Conservation (phyloP, 2,329 filamentous ascomycete genomes). For the Nakataea oryzae region DNA sequence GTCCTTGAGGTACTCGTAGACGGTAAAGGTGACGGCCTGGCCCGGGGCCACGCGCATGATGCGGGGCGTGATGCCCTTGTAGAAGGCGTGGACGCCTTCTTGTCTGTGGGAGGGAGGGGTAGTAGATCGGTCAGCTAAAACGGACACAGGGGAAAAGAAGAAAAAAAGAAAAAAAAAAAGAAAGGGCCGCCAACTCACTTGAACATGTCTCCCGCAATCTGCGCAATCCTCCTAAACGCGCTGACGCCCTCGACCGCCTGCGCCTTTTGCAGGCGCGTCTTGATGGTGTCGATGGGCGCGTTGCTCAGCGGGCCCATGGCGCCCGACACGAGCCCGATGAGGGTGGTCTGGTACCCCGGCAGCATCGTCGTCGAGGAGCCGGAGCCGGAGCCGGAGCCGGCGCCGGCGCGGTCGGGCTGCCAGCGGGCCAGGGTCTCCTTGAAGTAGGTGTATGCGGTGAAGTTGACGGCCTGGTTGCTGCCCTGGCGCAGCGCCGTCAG, state of each 20-base stretch:
- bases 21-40: conserved; percentile 69
- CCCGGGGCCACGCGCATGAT: conserved; percentile 97
- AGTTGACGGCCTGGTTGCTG: conserved; percentile 96
- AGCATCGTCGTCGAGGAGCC: too few relatives aligned
- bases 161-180: neutral
- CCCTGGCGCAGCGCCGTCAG: conserved; percentile 91
- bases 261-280: conserved; percentile 88
- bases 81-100: conserved; percentile 90
- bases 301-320: conserved; percentile 95
- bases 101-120: conserved; percentile 40
- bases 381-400: too few relatives aligned
- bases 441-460: conserved; percentile 93
- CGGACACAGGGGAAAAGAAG: neutral
- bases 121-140: conserved; percentile 2
- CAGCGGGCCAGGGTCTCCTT: conserved; percentile 64
- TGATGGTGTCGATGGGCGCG: conserved; percentile 97
- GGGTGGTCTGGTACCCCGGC: conserved; percentile 79
- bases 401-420: conserved; percentile 57
- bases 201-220: conserved; percentile 78
- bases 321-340: conserved; percentile 83
- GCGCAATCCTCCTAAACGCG: conserved; percentile 66
- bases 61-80: conserved; percentile 96
- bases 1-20: conserved; percentile 69
- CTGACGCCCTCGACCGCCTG: conserved; percentile 73
- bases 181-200: conserved; percentile 36